Conservation (phyloP, 495 filamentous ascomycete species). For the Stereocaulon alpinum region DNA sequence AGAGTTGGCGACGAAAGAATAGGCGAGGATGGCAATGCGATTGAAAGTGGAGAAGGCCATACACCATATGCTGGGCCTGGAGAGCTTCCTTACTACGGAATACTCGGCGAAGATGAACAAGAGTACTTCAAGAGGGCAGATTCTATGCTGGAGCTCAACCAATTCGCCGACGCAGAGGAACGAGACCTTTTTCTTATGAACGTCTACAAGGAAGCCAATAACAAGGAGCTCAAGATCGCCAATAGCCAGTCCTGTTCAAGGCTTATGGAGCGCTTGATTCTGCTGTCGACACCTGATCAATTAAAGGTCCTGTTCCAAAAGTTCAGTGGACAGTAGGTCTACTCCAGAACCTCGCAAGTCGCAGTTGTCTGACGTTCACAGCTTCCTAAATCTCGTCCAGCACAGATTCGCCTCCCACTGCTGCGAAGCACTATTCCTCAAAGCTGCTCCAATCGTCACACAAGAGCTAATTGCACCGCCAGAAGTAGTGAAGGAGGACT, state of each 20-base stretch:
- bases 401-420: constrained; percentile 96
- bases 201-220: constrained; percentile 74
- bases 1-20: constrained; percentile 6
- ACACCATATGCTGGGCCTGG: background rate
- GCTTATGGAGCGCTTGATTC: constrained; percentile 81
- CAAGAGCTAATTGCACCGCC: constrained; percentile 49
- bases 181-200: constrained; percentile 69
- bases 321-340: constrained; percentile 63
- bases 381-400: constrained; percentile 76
- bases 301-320: constrained; percentile 75
- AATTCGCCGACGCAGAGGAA: constrained; percentile 71
- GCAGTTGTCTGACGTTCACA: constrained; percentile 20
- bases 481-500: constrained; percentile 29
- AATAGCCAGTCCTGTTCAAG: constrained; percentile 91
- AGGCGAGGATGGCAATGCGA: background rate
- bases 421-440: constrained; percentile 84
- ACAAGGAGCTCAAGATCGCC: constrained; percentile 92
- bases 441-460: constrained; percentile 66
- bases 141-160: constrained; percentile 77
- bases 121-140: constrained; percentile 88
- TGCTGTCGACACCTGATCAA: constrained; percentile 67
- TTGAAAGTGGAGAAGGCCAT: constrained; percentile 9
- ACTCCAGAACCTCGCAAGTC: background rate
- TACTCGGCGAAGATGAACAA: constrained; percentile 80
- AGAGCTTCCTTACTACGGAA: constrained; percentile 69